Evolutionary conservation across 2,329 filamentous ascomycete genomes (phyloP).

Genomic region (Aureobasidium sp.): DNA sequence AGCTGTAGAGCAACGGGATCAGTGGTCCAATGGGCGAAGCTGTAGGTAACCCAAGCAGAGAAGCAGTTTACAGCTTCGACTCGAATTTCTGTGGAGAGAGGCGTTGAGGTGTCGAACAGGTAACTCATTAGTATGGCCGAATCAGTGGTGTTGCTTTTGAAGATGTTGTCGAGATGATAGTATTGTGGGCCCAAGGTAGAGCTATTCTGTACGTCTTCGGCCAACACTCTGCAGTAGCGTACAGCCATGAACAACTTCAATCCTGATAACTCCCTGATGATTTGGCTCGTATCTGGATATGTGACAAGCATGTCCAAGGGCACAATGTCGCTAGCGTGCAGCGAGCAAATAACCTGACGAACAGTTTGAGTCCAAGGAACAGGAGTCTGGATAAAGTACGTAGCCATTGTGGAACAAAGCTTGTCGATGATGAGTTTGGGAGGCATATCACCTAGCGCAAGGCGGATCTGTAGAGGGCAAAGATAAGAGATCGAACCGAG

Average conservation of each 20-base stretch:
- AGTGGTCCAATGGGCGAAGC: slow-evolving; percentile 54
- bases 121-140: slow-evolving; percentile 1
- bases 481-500: not conserved
- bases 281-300: not conserved
- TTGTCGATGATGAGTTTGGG: slow-evolving; percentile 57
- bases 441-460: slow-evolving; percentile 18
- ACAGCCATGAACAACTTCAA: not conserved
- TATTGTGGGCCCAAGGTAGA: slow-evolving; percentile 3
- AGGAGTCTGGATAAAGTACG: slow-evolving; percentile 66
- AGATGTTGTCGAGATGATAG: not conserved
- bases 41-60: slow-evolving; percentile 62
- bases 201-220: slow-evolving; percentile 7
- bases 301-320: slow-evolving; percentile 14
- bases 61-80: slow-evolving; percentile 29
- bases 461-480: not conserved
- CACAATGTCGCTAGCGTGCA: not conserved
- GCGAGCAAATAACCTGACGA: slow-evolving; percentile 45
- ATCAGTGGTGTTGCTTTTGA: slow-evolving; percentile 10
- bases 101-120: not conserved
- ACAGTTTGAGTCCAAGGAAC: slow-evolving; percentile 59
- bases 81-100: slow-evolving; percentile 8
- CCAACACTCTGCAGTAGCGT: slow-evolving; percentile 6
- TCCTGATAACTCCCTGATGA: not conserved
- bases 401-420: slow-evolving; percentile 66
- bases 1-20: slow-evolving; percentile 50